phyloP scores from a whole-genome alignment of 2,329 filamentous ascomycete genomes.

The Microsporum canis region DNA sequence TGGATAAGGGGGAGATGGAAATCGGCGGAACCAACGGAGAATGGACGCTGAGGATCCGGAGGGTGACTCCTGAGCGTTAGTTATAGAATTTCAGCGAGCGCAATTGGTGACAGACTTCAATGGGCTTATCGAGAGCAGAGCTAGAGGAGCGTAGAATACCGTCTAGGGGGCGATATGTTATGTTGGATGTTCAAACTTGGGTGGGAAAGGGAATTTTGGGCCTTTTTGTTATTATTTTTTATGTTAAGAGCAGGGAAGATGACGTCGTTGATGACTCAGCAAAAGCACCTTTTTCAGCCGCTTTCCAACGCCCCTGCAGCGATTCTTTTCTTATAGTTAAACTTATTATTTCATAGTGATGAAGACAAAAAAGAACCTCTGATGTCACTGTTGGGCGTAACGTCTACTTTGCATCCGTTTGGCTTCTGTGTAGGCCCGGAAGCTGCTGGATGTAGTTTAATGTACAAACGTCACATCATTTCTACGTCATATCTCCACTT shows the following conservation, averaged over 20 bases:
- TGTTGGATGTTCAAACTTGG: background rate
- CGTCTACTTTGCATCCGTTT: background rate
- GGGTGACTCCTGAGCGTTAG: background rate
- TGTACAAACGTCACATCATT: background rate
- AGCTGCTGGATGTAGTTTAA: background rate
- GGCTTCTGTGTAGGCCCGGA: background rate
- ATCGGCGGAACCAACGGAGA: background rate
- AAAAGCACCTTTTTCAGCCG: background rate
- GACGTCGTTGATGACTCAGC: constrained; percentile 4
- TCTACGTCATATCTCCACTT: constrained; percentile 2
- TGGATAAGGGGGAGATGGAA: background rate
- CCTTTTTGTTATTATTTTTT: background rate
- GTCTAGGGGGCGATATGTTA: background rate
- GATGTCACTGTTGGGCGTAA: background rate
- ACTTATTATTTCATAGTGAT: background rate
- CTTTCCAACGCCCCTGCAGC: background rate
- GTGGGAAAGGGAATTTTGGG: background rate
- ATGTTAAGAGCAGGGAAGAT: background rate
- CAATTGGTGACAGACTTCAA: background rate
- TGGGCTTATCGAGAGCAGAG: background rate
- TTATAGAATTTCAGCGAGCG: background rate
- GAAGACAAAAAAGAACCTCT: background rate
- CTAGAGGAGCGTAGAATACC: background rate
- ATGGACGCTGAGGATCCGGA: background rate
- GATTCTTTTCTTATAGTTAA: too few species aligned